Base-by-base conservation (phyloP, 108 stramenopile species). In the Heterococcus sp. region DNA sequence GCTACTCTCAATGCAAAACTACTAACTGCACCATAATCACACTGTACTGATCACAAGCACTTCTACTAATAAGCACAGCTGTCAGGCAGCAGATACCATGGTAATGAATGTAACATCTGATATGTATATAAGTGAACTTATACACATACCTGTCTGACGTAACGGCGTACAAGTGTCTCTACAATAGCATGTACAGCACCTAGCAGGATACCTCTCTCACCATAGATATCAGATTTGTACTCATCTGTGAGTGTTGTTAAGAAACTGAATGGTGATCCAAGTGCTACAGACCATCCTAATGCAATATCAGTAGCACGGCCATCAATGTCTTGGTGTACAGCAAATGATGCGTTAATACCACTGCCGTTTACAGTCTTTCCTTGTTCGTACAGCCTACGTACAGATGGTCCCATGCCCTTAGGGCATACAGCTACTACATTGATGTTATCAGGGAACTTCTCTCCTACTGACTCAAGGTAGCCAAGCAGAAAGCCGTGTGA, bases 391-490 rank as follows among this genome's bases (percentile, higher is more conserved):
- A 97, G 91, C 87, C 96, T 92, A 77, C 96, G 94, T 63, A 97
- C 96, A 66, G 93, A 94, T 66, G 96, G 96, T 66, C 96, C 96
- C 96, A 97, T 97, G 67, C 96, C 96, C 93, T 97, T 97, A 90
- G 96, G 96, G 87, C 94, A 95, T 38, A 97, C 96, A 37, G 94
- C 94, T 85, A 97, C 95, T 30, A 97, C 96, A 85, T 95, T 94
- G 93, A 95, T 95, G 75, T 92, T 86, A 35, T 92, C 93, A n/a
- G 96, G 95, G 92, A 97, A 97, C 3, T 75, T 83, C 82, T 95
- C 93, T 46, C 94, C 94, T 68, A 95, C 94, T 65, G 92, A 91
- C 34, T 97, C 95, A 32, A 97, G 91, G 93, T 97, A 91, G 75
- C 96, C 95, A 68, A 97, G 88, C 84, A 97, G 90, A 91, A 97